Conservation (phyloP, 2,329 filamentous ascomycete species). For the Thelonectria rubi region DNA sequence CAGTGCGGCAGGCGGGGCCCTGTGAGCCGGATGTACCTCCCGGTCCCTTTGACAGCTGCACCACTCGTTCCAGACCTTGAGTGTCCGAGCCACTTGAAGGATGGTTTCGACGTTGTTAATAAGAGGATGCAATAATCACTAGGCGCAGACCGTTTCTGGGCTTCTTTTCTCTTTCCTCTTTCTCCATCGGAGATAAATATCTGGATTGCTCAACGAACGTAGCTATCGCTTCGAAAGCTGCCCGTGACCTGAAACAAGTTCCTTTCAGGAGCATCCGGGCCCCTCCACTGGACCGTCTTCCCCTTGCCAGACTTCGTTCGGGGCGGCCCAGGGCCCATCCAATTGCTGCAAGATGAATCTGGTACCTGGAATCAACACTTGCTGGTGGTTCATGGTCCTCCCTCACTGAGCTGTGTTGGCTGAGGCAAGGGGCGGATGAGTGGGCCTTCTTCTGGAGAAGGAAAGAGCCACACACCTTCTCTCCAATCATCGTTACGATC, state of each 20-base stretch:
- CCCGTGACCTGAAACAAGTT: constrained; percentile 7
- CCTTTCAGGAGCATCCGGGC: constrained; percentile 1
- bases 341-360: constrained; percentile 1
- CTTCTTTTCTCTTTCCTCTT: neutral
- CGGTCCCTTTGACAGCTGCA: constrained; percentile 19
- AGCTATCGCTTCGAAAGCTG: no score
- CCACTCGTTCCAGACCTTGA: neutral
- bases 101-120: constrained; percentile 18
- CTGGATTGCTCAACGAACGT: no score
- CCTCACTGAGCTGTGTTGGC: neutral
- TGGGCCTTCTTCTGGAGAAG: constrained; percentile 9
- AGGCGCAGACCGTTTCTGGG: neutral
- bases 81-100: constrained; percentile 1
- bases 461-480: constrained; percentile 13
- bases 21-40: constrained; percentile 1
- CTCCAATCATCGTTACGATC: constrained; percentile 1
- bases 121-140: neutral
- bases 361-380: no score
- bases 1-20: constrained; percentile 1
- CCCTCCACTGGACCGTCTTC: neutral
- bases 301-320: neutral
- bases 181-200: neutral
- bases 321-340: neutral
- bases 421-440: constrained; percentile 16
- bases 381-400: no score